Evolutionary conservation across 2,329 filamentous ascomycete species (phyloP), one percentile per base, ranked within the genome.

Genomic region (Coniella vitis): DNA sequence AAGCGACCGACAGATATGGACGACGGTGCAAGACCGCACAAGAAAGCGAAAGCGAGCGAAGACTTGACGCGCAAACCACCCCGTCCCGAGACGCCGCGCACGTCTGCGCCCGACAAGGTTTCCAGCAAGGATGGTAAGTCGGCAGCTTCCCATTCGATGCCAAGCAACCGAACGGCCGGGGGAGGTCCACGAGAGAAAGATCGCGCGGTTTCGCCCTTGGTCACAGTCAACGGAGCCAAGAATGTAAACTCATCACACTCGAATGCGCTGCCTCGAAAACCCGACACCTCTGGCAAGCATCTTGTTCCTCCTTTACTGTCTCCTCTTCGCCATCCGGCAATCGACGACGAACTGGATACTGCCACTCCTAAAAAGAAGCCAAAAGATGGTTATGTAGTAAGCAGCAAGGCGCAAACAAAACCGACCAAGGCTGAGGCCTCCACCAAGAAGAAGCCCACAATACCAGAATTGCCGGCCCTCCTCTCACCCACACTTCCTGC

Each of bases 401-500:
- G 52, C 54, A 17, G 61, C 55, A 65, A 53, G 49, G 38, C 51
- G 19, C 47, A 53, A 35, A 38, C 57, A 57, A 54, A 60, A 49
- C 29, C 55, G 3, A 41, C 51, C 14, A 70, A 64, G 53, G 42
- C 56, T 56, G 54, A 53, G 51, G 10, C 61, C 61, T 31, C 51
- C 9, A 54, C 60, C 0, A 57, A 57, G 3, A 75, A 68, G 56
- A 74, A 67, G 53, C 61, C 66, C 17, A 69, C 60, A 43, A 59
- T 65, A 1, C 60, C 66, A 0, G 64, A 64, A 40, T 60, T 80
- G 21, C 78, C 76, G 1, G 64, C 70, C 0, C 63, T 81, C 7
- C 64, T 81, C 10, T 81, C 78, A 0, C 78, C 78, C 0, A 81
- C 76, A 0, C 60, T 81, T 7, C 78, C 78, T 1, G 65, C 74